Evolutionary conservation across 1,139 yeast genomes (phyloP).

Genomic region (Nakaseomyces glabratus): DNA sequence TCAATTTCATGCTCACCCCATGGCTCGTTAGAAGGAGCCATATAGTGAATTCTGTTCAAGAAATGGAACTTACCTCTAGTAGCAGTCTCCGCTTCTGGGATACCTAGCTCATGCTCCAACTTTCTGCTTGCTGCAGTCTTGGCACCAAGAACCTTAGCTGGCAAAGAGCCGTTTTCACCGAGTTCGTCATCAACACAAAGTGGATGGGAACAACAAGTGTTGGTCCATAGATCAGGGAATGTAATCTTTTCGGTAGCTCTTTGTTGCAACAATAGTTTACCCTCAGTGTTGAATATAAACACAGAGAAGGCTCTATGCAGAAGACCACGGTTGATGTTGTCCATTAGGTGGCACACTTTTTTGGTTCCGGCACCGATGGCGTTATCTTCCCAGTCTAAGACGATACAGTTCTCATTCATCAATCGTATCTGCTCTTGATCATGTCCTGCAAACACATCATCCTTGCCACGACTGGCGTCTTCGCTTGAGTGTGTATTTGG

Average conservation of each 20-base stretch:
- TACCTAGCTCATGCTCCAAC: slow-evolving; percentile 87
- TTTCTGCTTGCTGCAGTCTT: slow-evolving; percentile 87
- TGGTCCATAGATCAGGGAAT: slow-evolving; percentile 95
- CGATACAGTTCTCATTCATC: slow-evolving; percentile 96
- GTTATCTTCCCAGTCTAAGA: slow-evolving; percentile 73
- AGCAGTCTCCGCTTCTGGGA: slow-evolving; percentile 48
- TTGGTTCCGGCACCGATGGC: slow-evolving; percentile 94
- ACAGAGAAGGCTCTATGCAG: slow-evolving; percentile 95
- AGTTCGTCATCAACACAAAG: slow-evolving; percentile 73
- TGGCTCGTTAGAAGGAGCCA: slow-evolving; percentile 68
- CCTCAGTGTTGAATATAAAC: slow-evolving; percentile 71
- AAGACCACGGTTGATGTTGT: slow-evolving; percentile 73
- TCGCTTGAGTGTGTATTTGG: slow-evolving; percentile 30
- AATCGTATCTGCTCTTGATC: slow-evolving; percentile 88
- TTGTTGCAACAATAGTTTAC: slow-evolving; percentile 76
- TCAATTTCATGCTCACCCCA: slow-evolving; percentile 99
- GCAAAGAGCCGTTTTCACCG: slow-evolving; percentile 45
- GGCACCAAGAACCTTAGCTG: slow-evolving; percentile 64
- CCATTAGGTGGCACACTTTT: slow-evolving; percentile 85
- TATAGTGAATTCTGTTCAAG: slow-evolving; percentile 89
- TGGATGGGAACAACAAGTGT: slow-evolving; percentile 98
- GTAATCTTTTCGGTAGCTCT: slow-evolving; percentile 96
- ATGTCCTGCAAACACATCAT: slow-evolving; percentile 60
- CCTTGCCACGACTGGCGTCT: slow-evolving; percentile 13
- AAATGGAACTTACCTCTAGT: slow-evolving; percentile 48